phyloP scores from a whole-genome alignment of 495 filamentous ascomycete species.

The Pyrenopolyporus hunteri region DNA sequence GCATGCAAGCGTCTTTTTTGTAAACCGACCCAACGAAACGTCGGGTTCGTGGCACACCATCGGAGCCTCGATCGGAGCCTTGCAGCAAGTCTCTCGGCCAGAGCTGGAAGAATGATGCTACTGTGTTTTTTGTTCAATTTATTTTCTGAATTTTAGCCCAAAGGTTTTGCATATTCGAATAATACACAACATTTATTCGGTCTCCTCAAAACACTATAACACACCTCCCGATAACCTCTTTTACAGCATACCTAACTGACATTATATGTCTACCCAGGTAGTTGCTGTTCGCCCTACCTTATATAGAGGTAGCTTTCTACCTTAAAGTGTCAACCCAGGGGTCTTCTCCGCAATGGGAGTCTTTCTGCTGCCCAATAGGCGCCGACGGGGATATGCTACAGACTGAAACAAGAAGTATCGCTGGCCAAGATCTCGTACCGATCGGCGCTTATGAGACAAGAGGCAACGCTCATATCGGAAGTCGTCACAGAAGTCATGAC shows the following conservation, averaged over 20 bases:
- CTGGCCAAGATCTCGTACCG: constrained; percentile 5
- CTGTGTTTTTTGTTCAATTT: constrained; percentile 21
- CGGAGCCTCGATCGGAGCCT: constrained; percentile 36
- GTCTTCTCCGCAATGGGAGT: not conserved
- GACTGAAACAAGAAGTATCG: constrained; percentile 18
- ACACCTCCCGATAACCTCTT: too few relatives aligned
- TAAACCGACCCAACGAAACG: constrained; percentile 21
- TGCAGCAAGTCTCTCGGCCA: constrained; percentile 16
- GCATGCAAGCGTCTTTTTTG: constrained; percentile 27
- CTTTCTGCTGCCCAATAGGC: constrained; percentile 15
- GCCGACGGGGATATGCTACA: constrained; percentile 16
- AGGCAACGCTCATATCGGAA: not conserved
- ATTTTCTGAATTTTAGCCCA: constrained; percentile 20
- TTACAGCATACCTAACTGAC: too few relatives aligned
- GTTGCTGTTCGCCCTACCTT: too few relatives aligned
- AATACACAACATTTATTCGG: constrained; percentile 23
- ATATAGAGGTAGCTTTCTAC: not conserved
- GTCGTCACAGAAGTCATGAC: constrained; percentile 11
- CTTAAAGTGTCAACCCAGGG: not conserved
- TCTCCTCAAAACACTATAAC: too few relatives aligned
- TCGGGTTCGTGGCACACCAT: constrained; percentile 30
- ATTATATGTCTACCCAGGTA: too few relatives aligned
- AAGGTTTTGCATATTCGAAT: constrained; percentile 19
- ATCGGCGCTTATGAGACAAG: constrained; percentile 27
- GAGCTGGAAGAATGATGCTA: constrained; percentile 25